Evolutionary conservation across 352 stramenopile genomes (phyloP), one percentile per base, ranked within the genome.

Genomic region (Pythium myriotylum): DNA sequence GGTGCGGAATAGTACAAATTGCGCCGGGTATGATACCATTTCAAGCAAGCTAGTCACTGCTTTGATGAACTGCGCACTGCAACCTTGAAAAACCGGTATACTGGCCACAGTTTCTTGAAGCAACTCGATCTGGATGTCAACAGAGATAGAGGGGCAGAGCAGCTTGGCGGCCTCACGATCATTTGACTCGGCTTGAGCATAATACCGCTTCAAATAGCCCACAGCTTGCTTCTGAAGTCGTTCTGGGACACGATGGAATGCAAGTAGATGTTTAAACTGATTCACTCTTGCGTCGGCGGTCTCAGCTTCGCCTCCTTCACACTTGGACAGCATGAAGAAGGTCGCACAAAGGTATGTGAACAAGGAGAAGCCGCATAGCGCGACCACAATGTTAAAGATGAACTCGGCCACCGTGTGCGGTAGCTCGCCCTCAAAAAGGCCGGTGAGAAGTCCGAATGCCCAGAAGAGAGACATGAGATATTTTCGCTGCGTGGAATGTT

Each of bases 271-370:
- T 51, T 82, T 73, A 42, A 91, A 84, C 54, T 91, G 81, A 42
- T 85, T 78, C 42, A 91, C 74, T 1, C 79, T 76, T 4, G 81
- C 81, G 26, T 89, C 81, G 9, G 79, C 69, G 2, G 72, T 72
- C 56, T 91, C 81, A 1, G 68, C 61, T 23, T 81, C 77, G 17
- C 76, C 75, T 29, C 63, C 67, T 68, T 88, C 81, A 46, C 81
- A 91, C 50, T 91, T 91, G 39, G 79, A 89, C 2, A 91, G 60
- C 43, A 88, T 73, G 54, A 91, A 91, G 35, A 91, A 86, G 10
- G 81, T 89, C n/a, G 79, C 79, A 32, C 77, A 89, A 1, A 91
- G 51, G 26, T 84, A 81, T 51, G 81, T 88, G 48, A 91, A 91
- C 20, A 91, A 57, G 10, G 76, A 76, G 62, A 91, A 89, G 1